Evolutionary conservation across 1,139 yeast genomes (phyloP), one percentile per base, ranked within the genome.

Genomic region (Kodamaea alishanica): DNA sequence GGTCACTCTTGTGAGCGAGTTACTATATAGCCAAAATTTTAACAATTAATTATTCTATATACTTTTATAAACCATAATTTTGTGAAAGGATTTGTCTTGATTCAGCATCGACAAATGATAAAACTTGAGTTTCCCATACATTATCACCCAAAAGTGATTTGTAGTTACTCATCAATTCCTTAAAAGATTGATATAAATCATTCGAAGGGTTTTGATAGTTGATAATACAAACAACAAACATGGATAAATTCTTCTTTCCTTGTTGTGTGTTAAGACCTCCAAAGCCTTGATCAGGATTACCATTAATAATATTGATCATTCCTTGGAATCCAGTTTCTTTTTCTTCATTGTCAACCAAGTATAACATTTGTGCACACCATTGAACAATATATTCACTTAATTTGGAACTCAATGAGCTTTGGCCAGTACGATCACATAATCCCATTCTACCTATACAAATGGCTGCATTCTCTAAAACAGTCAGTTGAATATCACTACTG

Each of bases 391-490:
- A 78, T 47, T 78, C 77, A 0, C 73, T 59, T 28, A 86, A 52
- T 43, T 80, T 75, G 2, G 80, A 75, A 0, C 84, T 75, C 7
- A 70, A 42, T 34, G 81, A 67, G 30, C 73, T 70, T 22, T 77
- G 78, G 3, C 92, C 81, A 28, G 78, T 77, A 39, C 73, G 65
- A 28, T 81, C 60, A 26, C 42, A 34, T 8, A 38, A 35, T 3
- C 96, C 96, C 56, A 90, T 67, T 49, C 97, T 75, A n/a, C 97
- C 97, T 41, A 92, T 67, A 31, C 97, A 84, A 41, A 89, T 85
- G n/a, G 96, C 95, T 1, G 90, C 81, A 59, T 92, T 92, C 55
- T 90, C 97, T 49, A 84, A 59, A 4, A 92, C 86, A 0, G 88
- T 74, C 31, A 70, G 71, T 44, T 76, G 80, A 15, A 79, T 73